Base-by-base conservation (phyloP, 345 rosid genomes). In the Ceriops decandra region DNA sequence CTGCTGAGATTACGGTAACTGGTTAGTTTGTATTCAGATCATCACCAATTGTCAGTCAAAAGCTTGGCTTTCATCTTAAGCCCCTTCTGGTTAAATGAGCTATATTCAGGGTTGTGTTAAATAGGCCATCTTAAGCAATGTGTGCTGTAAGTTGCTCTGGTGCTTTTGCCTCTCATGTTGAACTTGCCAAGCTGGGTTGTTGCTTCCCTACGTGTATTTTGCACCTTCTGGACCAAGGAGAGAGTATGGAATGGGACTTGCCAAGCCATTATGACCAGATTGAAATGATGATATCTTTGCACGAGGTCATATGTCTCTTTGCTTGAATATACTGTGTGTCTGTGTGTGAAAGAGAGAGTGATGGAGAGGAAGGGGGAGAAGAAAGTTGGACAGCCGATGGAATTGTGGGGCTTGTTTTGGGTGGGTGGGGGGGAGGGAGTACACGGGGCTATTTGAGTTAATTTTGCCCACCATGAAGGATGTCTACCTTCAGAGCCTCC, bases 1-100 rank as follows among this genome's bases (percentile, higher is more conserved):
- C 36, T 24, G 28, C 47, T 42, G 63, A 59, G 68, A 52, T 63
- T 67, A 71, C 28, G 1, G 20, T 32, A 15, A 68, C 65, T 35
- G 42, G 46, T 76, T 57, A 19, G 69, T 68, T 47, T 30, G 57
- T 61, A 54, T 53, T 22, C 61, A 58, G 52, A 38, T 36, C 26
- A 13, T 38, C 59, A 30, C 72, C 47, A 33, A 36, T 67, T 67
- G 64, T 26, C 60, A 56, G 66, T 47, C 35, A 35, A 30, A 63
- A 42, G 4, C 16, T 67, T 54, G 16, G 31, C 51, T 19, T 38
- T n/a, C 35, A 52, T 26, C 52, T 49, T n/a, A 33, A 11, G 10
- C 58, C 10, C 27, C 60, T n/a, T 60, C 13, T n/a, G 52, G 66
- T 46, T 16, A 33, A 28, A 53, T 35, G 16, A 53, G 46, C 16